Base-by-base conservation (phyloP, 352 stramenopile genomes). In the Phytophthora vignae region DNA sequence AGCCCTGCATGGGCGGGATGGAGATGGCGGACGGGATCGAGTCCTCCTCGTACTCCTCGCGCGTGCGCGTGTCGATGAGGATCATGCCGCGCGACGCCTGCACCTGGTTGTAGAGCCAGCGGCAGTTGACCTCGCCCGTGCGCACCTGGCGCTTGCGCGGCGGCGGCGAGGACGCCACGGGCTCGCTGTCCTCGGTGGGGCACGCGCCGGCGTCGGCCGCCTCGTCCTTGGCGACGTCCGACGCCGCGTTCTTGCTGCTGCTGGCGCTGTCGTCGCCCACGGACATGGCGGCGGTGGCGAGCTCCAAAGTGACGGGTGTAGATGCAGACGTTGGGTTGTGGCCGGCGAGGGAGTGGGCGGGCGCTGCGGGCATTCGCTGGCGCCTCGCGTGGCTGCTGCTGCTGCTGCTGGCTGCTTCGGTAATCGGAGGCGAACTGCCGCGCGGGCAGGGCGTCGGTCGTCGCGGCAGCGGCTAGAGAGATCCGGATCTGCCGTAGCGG, bases 21-120 rank as follows among this genome's bases (percentile, higher is more conserved):
- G 82, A 93, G 56, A 96, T 87, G 12, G 88, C 82, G 1, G 84
- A 89, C 27, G 87, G 86, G 66, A 96, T 93, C 50, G 85, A 85
- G 76, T 94, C 85, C 25, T 90, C 76, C 59, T 93, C 84, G 57
- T 86, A 96, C 53, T 74, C 78, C 0, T 71, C 71, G 25, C 76
- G 70, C 21, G 71, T 64, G 9, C 89, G 79, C 27, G 85, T 85
- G 68, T 96, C 89, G 66, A 96, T 85, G 6, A 96, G 66, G 44
- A 96, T 92, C 58, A 91, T 83, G 29, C 89, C 89, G 46, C 85
- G 81, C 17, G 85, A 80, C 7, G 85, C 86, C 64, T 95, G 87
- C 49, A 92, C 85, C 57, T 94, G 86, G 72, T 96, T 96, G 69
- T 93, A 96, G 1, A 96, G 78, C 89, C 89, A 96, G 44, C 84